These are phyloP conservation scores for Annona cherimola DNA, from an alignment of 164 flowering plant species.

Conservation along the genomic window DNA sequence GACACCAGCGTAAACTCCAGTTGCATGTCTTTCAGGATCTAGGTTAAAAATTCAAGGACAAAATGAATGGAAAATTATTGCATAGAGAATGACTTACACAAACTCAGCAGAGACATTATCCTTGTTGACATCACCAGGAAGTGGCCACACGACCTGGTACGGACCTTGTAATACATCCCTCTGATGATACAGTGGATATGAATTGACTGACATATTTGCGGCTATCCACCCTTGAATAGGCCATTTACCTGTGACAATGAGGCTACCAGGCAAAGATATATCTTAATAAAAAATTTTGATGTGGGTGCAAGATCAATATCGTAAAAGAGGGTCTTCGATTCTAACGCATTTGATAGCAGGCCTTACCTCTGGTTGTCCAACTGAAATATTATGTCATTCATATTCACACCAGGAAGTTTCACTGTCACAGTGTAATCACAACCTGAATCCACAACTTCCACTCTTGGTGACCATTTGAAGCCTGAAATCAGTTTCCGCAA, in stretches of 20 bases:
- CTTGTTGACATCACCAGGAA: constrained; percentile 54
- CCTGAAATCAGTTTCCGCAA: constrained; percentile 29
- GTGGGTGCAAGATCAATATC: neutral
- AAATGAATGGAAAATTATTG: neutral
- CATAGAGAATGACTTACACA: constrained; percentile 41
- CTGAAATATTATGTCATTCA: constrained; percentile 55
- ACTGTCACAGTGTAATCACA: constrained; percentile 38
- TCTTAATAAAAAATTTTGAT: neutral
- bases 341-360: neutral
- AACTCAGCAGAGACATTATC: constrained; percentile 68
- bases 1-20: too few relatives aligned
- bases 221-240: constrained; percentile 31
- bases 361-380: constrained; percentile 55
- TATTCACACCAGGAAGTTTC: constrained; percentile 68
- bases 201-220: constrained; percentile 21
- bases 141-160: constrained; percentile 62
- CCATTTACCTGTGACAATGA: constrained; percentile 53
- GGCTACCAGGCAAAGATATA: constrained; percentile 33
- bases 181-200: constrained; percentile 35
- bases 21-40: too few relatives aligned
- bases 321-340: neutral
- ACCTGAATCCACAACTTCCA: constrained; percentile 62
- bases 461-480: constrained; percentile 53
- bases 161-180: constrained; percentile 62
- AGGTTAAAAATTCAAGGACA: too few relatives aligned